phyloP scores from a whole-genome alignment of 305 asterid species.

The Fraxinus greggii region DNA sequence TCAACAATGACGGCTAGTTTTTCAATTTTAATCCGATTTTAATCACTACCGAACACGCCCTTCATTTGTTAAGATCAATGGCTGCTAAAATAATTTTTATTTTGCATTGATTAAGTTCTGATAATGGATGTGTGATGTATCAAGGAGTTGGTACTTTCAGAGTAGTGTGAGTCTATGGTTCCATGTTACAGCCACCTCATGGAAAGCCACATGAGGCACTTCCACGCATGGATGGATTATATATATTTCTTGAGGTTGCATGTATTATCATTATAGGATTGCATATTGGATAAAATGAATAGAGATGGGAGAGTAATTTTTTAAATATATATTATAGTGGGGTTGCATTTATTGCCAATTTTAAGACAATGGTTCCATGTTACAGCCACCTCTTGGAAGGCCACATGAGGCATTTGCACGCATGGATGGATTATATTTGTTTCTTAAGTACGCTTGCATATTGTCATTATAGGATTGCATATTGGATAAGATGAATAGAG shows the following conservation, averaged over 20 bases:
- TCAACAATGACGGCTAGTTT: too few relatives aligned
- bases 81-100: not conserved
- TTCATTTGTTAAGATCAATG: not conserved
- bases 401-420: not conserved
- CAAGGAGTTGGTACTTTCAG: conserved; percentile 1
- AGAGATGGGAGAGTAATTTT: conserved; percentile 3
- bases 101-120: not conserved
- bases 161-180: not conserved
- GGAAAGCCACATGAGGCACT: not conserved
- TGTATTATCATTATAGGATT: not conserved
- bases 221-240: not conserved
- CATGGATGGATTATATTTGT: conserved; percentile 5
- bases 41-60: too few relatives aligned
- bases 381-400: not conserved
- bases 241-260: conserved; percentile 1
- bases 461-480: not conserved
- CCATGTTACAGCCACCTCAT: not conserved
- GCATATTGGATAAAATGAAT: not conserved
- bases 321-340: too few relatives aligned
- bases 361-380: not conserved
- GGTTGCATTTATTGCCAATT: not conserved
- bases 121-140: conserved; percentile 8
- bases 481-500: not conserved
- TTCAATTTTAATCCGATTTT: too few relatives aligned
- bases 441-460: not conserved